Base-by-base conservation (phyloP, 345 rosid species). In the Mercurialis annua region DNA sequence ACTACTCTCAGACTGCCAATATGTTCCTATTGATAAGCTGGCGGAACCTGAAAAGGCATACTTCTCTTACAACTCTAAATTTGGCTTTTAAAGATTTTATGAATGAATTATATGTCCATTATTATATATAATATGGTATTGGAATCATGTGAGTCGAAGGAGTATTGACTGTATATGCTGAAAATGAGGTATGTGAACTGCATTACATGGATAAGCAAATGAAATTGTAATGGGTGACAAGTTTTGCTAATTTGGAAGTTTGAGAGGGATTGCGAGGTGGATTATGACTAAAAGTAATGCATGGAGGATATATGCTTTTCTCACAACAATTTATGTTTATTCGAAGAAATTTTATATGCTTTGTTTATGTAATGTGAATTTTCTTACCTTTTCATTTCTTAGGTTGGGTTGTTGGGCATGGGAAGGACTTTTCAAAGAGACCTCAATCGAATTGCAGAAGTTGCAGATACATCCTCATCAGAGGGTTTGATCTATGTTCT, bases 351-450 rank as follows among this genome's bases (percentile, higher is more conserved):
- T 24, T n/a, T 62, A 23, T 71, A n/a, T n/a, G n/a, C n/a, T n/a
- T 48, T 8, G 44, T 9, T 3, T 2, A 48, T 60, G 23, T 42
- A 23, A 14, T 40, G 5, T 23, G 16, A 21, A 48, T 3, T 63
- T 5, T 20, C 59, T 55, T 29, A 2, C 14, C 11, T 65, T 56
- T n/a, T 52, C 38, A 46, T 40, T 40, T 57, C 40, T 44, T 73
- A 91, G 97, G 96, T 91, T 71, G 97, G 92, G 55, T 76, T 94
- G 83, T 71, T 89, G 73, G 99, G 99, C 57, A 76, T 84, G 83
- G 99, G 87, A 18, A 83, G 87, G 59, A 56, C 97, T 30, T 85
- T 94, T 50, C 97, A 91, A 62, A 81, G 63, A 70, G 95, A 94
- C 79, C 90, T 91, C 50, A 86, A 94, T 80, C 80, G 78, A 59